Evolutionary conservation across 2,329 filamentous ascomycete species (phyloP), one percentile per base, ranked within the genome.

Genomic region (Monilinia fructigena): DNA sequence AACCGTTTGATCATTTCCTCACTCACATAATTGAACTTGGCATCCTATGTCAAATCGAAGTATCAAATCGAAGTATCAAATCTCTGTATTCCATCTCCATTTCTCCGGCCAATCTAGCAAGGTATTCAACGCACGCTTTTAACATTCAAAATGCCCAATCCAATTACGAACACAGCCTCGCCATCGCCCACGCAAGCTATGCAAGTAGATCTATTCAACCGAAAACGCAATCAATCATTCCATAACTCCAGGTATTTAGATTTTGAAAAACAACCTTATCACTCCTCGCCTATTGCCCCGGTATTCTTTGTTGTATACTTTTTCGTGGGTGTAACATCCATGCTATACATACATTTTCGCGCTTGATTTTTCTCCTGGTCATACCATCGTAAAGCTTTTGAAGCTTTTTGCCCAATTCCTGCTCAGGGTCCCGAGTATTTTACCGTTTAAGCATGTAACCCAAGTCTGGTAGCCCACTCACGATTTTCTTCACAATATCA

Each of bases 401-500:
- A 4, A 14, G 45, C 16, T 38, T 50, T 14, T 16, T 35, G 2
- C 12, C 6, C 16, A 4, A 26, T 31, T 26, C 38, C n/a, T 6
- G n/a, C n/a, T 23, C 16, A 50, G 31, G n/a, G 14, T n/a, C 20
- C 5, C 6, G n/a, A 1, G 12, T 35, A 31, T 20, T 16, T 60
- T 28, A 75, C 55, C 70, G 70, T 40, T 69, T 71, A 18, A 78
- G 66, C 76, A 78, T 78, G 69, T 77, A 78, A 16, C 73, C 73
- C 20, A 78, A 68, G 68, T 78, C 72, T 1, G 77, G 77, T 14
- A 78, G 67, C 3, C 71, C 70, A 38, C 73, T 73, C 18, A 78
- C 67, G 12, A 78, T 73, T 42, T 67, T 68, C 35, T 71, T 72
- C 11, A 77, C 74, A 40, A 76, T 69, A 59, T 66, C 69, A 67